Conservation (phyloP, 805 yeast species). For the Metschnikowia hibisci region DNA sequence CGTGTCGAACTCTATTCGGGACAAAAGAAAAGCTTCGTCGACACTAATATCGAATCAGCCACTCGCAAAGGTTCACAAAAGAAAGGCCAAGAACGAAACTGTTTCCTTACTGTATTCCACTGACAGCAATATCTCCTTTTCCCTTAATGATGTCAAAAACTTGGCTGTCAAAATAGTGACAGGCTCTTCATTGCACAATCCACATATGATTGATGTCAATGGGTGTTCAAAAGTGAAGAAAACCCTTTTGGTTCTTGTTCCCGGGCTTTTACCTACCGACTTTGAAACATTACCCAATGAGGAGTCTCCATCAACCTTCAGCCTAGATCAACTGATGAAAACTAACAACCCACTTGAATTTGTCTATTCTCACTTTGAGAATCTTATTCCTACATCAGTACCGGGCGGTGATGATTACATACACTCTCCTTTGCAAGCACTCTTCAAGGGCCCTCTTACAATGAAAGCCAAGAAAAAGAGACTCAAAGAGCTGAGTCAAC, state of each 20-base stretch:
- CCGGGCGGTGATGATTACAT: slow-evolving; percentile 66
- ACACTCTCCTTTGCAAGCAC: slow-evolving; percentile 51
- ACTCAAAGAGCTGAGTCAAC: slow-evolving; percentile 27
- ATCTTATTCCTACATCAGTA: slow-evolving; percentile 47
- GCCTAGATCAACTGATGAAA: neutral
- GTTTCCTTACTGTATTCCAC: slow-evolving; percentile 10
- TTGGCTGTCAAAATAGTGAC: slow-evolving; percentile 6
- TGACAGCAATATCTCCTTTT: neutral
- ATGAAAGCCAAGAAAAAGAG: slow-evolving; percentile 50
- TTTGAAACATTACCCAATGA: slow-evolving; percentile 24
- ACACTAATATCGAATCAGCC: slow-evolving; percentile 23
- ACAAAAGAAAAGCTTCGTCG: slow-evolving; percentile 39
- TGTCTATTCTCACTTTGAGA: slow-evolving; percentile 37
- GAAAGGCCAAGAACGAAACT: slow-evolving; percentile 27
- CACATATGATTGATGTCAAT: slow-evolving; percentile 7
- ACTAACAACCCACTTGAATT: slow-evolving; percentile 23
- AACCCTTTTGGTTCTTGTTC: slow-evolving; percentile 55
- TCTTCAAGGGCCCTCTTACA: slow-evolving; percentile 54
- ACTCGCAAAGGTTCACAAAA: slow-evolving; percentile 25
- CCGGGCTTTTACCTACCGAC: slow-evolving; percentile 54
- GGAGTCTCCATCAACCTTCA: slow-evolving; percentile 1
- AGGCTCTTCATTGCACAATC: neutral
- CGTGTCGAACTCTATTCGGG: neutral
- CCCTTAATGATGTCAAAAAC: slow-evolving; percentile 9
- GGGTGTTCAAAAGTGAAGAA: slow-evolving; percentile 24